phyloP scores from a whole-genome alignment of 2,329 filamentous ascomycete genomes.

The Aspergillus eucalypticola region DNA sequence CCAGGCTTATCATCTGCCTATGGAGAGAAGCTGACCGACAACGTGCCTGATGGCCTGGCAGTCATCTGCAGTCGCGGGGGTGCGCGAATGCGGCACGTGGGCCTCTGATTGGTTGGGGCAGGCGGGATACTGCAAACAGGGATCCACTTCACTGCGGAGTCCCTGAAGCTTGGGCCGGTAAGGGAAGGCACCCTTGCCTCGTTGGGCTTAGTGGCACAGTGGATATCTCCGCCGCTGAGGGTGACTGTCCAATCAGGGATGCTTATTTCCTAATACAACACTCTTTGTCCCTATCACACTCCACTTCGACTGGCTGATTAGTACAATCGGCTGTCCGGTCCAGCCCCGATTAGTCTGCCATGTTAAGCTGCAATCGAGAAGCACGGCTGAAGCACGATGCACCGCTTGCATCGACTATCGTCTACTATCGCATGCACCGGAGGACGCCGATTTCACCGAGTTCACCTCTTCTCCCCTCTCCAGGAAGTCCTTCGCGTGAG shows the following conservation, averaged over 20 bases:
- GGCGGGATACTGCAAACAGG: constrained; percentile 2
- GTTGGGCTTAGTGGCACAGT: background rate
- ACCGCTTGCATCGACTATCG: background rate
- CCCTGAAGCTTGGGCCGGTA: constrained; percentile 15
- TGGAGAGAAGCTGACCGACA: constrained; percentile 21
- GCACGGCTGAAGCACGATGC: background rate
- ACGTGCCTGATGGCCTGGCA: constrained; percentile 20
- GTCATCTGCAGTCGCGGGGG: constrained; percentile 20
- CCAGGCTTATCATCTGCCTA: constrained; percentile 20
- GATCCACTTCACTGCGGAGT: background rate
- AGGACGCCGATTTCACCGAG: background rate
- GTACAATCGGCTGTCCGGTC: background rate
- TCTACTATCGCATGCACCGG: background rate
- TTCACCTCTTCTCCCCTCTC: background rate
- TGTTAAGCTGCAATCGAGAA: constrained; percentile 1
- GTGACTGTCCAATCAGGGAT: background rate
- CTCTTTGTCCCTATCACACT: too few relatives aligned
- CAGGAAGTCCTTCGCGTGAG: background rate
- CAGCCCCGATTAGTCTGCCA: background rate
- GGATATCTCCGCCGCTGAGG: background rate
- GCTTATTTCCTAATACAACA: background rate
- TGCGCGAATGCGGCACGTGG: constrained; percentile 21
- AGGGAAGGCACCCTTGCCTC: background rate
- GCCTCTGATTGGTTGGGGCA: constrained; percentile 15
- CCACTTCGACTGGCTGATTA: too few relatives aligned